A percentile compares a stretch with the other conserved stretches of the same genome.
Evolutionary conservation across 1,284 basidiomycete species (phyloP).

Genomic region (Irpex rosettiformis): DNA sequence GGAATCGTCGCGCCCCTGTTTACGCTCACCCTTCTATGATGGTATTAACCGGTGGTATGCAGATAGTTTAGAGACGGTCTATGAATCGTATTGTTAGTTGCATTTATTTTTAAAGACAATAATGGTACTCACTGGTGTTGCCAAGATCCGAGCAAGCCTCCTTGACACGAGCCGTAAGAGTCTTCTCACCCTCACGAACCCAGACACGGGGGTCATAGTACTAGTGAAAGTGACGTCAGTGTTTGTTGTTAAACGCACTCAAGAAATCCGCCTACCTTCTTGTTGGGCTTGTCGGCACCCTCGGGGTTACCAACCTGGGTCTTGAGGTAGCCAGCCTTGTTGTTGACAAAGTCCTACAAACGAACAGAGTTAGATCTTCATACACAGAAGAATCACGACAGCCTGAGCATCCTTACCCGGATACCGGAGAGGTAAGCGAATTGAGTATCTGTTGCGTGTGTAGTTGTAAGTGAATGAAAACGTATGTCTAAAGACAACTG

Average conservation of each 20-base stretch:
- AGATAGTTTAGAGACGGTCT: background rate
- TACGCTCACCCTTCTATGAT: background rate
- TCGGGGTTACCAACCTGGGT: slow-evolving; percentile 95
- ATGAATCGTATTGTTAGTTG: no score
- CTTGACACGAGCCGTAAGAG: slow-evolving; percentile 83
- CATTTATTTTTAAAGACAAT: no score
- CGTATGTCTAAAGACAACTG: background rate
- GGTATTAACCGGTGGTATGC: background rate
- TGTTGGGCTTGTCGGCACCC: slow-evolving; percentile 93
- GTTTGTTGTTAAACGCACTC: background rate
- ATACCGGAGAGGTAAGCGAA: slow-evolving; percentile 92
- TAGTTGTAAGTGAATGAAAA: background rate
- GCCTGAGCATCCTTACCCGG: slow-evolving; percentile 44
- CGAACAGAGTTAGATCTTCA: slow-evolving; percentile 2
- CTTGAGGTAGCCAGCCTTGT: slow-evolving; percentile 83
- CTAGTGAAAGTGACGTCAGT: slow-evolving; percentile 33
- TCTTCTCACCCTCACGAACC: slow-evolving; percentile 99
- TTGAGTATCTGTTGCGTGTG: slow-evolving; percentile 75
- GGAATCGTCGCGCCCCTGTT: background rate
- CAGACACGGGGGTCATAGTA: slow-evolving; percentile 95
- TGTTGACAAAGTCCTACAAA: slow-evolving; percentile 73
- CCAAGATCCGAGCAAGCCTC: slow-evolving; percentile 90
- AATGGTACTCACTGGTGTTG: slow-evolving; percentile 50
- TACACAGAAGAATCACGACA: slow-evolving; percentile 5
- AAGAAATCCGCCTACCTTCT: slow-evolving; percentile 62